A percentile compares a stretch with the other conserved stretches of the same genome.
Conservation (phyloP, 1,284 basidiomycete genomes). For the Sporisorium iseilematis-ciliati region DNA sequence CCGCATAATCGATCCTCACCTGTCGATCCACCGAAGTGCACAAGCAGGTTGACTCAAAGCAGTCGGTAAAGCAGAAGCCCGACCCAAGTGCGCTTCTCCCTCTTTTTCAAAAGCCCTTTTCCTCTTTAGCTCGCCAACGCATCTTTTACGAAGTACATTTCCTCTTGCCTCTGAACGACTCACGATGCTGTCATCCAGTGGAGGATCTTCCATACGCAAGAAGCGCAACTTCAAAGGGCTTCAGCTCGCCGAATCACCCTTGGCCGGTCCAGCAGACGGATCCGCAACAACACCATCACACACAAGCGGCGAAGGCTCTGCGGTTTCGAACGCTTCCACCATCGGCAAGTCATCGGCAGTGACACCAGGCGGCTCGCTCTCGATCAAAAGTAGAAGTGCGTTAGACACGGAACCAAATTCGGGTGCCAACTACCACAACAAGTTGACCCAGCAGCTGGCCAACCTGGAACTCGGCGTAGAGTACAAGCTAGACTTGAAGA, state of each 20-base stretch:
- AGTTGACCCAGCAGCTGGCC: conserved; percentile 67
- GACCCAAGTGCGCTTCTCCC: neutral
- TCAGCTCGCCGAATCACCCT: conserved; percentile 57
- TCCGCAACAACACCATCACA: conserved; percentile 29
- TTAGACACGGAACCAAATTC: conserved; percentile 46
- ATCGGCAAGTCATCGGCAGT: conserved; percentile 28
- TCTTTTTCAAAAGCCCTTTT: neutral
- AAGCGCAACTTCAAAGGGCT: conserved; percentile 69
- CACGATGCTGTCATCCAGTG: conserved; percentile 38
- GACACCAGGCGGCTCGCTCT: conserved; percentile 33
- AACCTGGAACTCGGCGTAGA: conserved; percentile 70
- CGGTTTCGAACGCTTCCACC: conserved; percentile 31
- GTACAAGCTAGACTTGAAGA: conserved; percentile 71
- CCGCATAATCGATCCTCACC: too few species aligned
- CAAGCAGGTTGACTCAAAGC: conserved; percentile 1
- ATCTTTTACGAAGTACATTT: neutral
- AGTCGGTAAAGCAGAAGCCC: neutral
- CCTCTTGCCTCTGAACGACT: neutral
- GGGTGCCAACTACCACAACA: conserved; percentile 59
- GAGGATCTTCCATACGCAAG: conserved; percentile 59
- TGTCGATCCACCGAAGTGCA: neutral
- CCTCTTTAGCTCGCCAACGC: neutral
- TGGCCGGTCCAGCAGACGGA: conserved; percentile 32
- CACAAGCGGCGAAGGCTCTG: conserved; percentile 25
- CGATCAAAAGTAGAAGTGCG: conserved; percentile 18